Evolutionary conservation across 2,329 filamentous ascomycete genomes (phyloP).

Genomic region (Coleophoma eucalyptorum): DNA sequence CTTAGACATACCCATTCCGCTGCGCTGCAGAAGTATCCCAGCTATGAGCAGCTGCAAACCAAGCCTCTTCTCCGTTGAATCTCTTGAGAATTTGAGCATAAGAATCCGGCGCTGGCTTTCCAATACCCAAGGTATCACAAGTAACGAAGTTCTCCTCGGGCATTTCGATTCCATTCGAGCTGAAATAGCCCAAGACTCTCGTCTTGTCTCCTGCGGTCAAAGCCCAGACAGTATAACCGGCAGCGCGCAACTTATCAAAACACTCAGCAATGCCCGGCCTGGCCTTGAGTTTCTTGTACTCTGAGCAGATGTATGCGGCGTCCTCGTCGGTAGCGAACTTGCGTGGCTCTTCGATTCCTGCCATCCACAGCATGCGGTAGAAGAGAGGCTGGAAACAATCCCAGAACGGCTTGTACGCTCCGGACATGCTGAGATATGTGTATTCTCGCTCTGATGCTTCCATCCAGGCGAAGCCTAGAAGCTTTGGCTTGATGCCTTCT

Average conservation of each 20-base stretch:
- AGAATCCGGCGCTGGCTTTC: slow-evolving; percentile 44
- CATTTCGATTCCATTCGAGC: slow-evolving; percentile 41
- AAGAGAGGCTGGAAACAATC: slow-evolving; percentile 39
- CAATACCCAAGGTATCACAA: slow-evolving; percentile 44
- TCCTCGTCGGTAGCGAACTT: slow-evolving; percentile 38
- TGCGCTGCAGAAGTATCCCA: slow-evolving; percentile 52
- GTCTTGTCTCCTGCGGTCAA: slow-evolving; percentile 46
- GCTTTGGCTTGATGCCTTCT: slow-evolving; percentile 34
- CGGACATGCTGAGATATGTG: slow-evolving; percentile 42
- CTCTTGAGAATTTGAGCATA: slow-evolving; percentile 39
- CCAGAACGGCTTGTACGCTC: slow-evolving; percentile 37
- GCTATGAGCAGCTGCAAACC: slow-evolving; percentile 56
- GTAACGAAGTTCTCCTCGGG: slow-evolving; percentile 44
- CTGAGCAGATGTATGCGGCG: slow-evolving; percentile 31
- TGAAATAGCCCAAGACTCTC: slow-evolving; percentile 48
- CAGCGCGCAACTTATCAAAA: slow-evolving; percentile 36
- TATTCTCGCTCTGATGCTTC: slow-evolving; percentile 43
- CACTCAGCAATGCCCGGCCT: slow-evolving; percentile 36
- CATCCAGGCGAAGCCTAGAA: slow-evolving; percentile 42
- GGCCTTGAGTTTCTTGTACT: slow-evolving; percentile 31
- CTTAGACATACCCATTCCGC: slow-evolving; percentile 32
- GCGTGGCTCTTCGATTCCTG: slow-evolving; percentile 38
- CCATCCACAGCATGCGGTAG: slow-evolving; percentile 42
- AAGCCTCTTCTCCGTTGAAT: slow-evolving; percentile 37
- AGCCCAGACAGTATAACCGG: slow-evolving; percentile 47